phyloP scores from a whole-genome alignment of 2,329 filamentous ascomycete genomes.

The Pezicula neosporulosa region DNA sequence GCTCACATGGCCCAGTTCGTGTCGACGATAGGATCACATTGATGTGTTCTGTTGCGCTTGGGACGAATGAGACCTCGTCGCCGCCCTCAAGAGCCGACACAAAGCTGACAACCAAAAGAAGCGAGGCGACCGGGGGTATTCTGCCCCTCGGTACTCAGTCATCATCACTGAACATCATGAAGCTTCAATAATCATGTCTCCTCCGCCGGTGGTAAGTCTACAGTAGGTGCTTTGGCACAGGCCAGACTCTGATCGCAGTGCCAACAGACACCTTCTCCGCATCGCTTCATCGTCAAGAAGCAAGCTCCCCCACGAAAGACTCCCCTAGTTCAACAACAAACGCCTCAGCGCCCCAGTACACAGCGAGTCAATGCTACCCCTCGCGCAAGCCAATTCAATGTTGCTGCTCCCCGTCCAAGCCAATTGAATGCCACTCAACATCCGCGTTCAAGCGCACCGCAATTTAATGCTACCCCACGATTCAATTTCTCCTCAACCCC shows the following conservation, averaged over 20 bases:
- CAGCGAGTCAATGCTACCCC: conserved; percentile 25
- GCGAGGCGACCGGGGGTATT: neutral
- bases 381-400: conserved; percentile 27
- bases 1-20: no score
- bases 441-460: conserved; percentile 18
- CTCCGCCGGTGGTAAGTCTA: conserved; percentile 27
- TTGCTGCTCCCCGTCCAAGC: conserved; percentile 17
- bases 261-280: conserved; percentile 32
- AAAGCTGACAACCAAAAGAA: no score
- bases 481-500: conserved; percentile 28
- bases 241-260: conserved; percentile 7
- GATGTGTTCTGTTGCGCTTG: no score
- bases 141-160: neutral
- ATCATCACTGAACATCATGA: conserved; percentile 9
- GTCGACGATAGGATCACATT: no score
- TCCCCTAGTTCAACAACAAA: conserved; percentile 17
- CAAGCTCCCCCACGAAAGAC: conserved; percentile 14
- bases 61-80: no score
- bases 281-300: conserved; percentile 31
- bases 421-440: conserved; percentile 31
- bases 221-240: neutral
- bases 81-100: no score
- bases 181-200: conserved; percentile 22
- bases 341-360: conserved; percentile 1
- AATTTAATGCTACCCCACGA: conserved; percentile 30